phyloP scores from a whole-genome alignment of 208 protist species.

The Trichomonas gallinae region DNA sequence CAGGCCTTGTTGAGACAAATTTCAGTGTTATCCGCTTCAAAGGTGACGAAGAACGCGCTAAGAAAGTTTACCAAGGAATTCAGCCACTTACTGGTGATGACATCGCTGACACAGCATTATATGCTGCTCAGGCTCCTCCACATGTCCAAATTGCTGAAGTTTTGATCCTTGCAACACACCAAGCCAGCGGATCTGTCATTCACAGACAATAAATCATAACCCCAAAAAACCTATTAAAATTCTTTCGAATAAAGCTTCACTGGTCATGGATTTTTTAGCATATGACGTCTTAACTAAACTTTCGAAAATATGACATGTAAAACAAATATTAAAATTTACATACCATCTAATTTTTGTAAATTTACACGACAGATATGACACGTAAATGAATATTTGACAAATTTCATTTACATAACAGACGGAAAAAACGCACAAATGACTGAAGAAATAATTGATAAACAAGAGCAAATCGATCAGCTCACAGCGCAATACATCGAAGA shows the following conservation, averaged over 20 bases:
- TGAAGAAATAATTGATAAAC: not conserved
- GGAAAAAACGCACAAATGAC: not conserved
- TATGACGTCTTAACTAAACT: no score
- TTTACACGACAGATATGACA: no score
- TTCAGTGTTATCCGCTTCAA: not conserved
- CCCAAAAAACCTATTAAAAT: no score
- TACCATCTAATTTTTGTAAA: no score
- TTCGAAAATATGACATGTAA: no score
- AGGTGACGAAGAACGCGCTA: not conserved
- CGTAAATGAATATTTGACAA: no score
- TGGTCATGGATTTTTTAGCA: no score
- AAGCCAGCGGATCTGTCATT: not conserved
- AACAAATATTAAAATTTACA: no score
- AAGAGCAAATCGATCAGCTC: not conserved
- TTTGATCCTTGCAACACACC: not conserved
- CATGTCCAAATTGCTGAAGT: not conserved
- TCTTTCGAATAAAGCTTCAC: no score
- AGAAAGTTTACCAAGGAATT: not conserved
- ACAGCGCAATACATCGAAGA: not conserved
- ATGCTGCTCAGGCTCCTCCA: not conserved
- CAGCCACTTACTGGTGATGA: not conserved
- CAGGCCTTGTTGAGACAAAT: not conserved
- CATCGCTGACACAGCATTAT: conserved; percentile 8
- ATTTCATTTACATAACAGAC: no score
- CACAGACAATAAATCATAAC: not conserved